Evolutionary conservation across 2,329 filamentous ascomycete genomes (phyloP), one percentile per base, ranked within the genome.

Genomic region (Colletotrichum cuscutae): DNA sequence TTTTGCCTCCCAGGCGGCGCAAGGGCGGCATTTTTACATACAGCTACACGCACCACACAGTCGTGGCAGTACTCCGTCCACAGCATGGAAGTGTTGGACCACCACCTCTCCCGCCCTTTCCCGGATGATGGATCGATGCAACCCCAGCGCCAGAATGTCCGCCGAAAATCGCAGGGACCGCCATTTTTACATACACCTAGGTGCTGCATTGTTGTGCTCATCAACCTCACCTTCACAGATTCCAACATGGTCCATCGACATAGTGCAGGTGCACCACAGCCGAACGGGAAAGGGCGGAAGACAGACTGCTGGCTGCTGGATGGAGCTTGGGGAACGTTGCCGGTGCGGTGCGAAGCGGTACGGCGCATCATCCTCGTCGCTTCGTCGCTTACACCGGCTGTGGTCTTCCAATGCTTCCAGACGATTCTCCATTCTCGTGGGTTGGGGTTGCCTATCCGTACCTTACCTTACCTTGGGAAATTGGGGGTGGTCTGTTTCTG

Each of bases 91-190:
- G 66, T 61, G 61, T 70, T 70, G 71, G 60, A 73, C 60, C 26
- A 61, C 52, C 54, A 35, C 11, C 53, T 68, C 53, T 49, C 5
- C 49, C 28, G 4, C 22, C 15, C 30, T 24, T 49, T 61, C 46
- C 13, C 32, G 46, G 61, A 58, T 68, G 56, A 42, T 42, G 37
- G 37, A 42, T 42, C 37, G 49, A 65, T 66, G 61, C 60, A 35
- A 73, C 61, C 60, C 65, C 71, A 71, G 60, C 42, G 46, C 22
- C 35, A 61, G 24, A 52, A 71, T 37, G 22, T 37, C 57, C 58
- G 61, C 67, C 67, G 56, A 62, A 71, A 61, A 52, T 71, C 71
- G 67, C 67, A 66, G 65, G 24, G 26, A 60, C 59, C 42, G n/a
- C n/a, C 12, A 30, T n/a, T 24, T 28, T 11, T 22, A 26, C 24